Evolutionary conservation across 2,329 filamentous ascomycete species (phyloP).

Genomic region (Pestalotiopsis sp.): DNA sequence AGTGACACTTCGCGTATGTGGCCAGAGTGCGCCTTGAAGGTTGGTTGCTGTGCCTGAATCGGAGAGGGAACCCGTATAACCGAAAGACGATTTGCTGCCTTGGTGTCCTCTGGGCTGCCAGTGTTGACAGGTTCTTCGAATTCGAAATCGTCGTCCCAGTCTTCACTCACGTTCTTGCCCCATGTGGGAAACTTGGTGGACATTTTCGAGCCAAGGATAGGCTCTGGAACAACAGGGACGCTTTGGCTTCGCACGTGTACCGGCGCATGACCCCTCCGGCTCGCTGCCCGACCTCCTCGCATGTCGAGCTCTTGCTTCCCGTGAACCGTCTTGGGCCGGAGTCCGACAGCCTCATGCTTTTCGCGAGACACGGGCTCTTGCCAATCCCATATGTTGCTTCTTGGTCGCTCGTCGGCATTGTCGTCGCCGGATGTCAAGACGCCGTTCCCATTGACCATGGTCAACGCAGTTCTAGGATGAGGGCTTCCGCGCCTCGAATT

Average conservation of each 20-base stretch:
- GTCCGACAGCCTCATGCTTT: conserved; percentile 59
- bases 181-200: conserved; percentile 78
- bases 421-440: conserved; percentile 38
- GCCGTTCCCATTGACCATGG: conserved; percentile 52
- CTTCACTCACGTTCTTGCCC: conserved; percentile 82
- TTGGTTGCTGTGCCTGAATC: conserved; percentile 81
- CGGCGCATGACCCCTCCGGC: conserved; percentile 68
- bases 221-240: conserved; percentile 72
- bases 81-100: conserved; percentile 38
- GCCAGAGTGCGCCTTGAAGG: conserved; percentile 81
- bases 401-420: conserved; percentile 49
- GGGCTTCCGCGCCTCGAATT: conserved; percentile 57
- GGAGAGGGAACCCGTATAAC: conserved; percentile 75
- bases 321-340: conserved; percentile 74
- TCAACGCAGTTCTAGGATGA: conserved; percentile 56
- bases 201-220: conserved; percentile 57
- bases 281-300: conserved; percentile 69
- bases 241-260: conserved; percentile 80
- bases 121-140: conserved; percentile 55
- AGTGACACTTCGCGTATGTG: conserved; percentile 81
- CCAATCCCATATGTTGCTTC: conserved; percentile 79
- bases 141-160: conserved; percentile 90
- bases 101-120: conserved; percentile 39
- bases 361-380: conserved; percentile 67
- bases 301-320: conserved; percentile 73